Conservation (phyloP, 768 basidiomycete species). For the Lyophyllum atratum region DNA sequence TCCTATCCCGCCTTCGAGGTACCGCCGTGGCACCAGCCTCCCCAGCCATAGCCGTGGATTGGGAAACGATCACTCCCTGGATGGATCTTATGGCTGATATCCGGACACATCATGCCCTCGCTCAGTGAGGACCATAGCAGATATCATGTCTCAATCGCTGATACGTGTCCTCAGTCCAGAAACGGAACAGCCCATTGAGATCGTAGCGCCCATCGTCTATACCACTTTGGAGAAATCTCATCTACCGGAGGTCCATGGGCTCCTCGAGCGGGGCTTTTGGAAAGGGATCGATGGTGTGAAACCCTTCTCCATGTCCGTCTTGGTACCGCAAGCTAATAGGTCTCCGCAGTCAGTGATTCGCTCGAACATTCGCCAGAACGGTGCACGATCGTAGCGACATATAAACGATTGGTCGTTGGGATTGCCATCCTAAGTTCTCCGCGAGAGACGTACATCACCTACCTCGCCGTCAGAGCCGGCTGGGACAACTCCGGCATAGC, state of each 20-base stretch:
- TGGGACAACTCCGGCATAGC: constrained; percentile 84
- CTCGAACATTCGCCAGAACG: constrained; percentile 73
- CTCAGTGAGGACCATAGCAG: constrained; percentile 49
- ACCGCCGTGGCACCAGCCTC: constrained; percentile 29
- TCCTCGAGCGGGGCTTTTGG: constrained; percentile 74
- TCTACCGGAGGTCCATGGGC: constrained; percentile 69
- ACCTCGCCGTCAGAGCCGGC: constrained; percentile 74
- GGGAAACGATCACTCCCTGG: constrained; percentile 75
- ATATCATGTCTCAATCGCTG: constrained; percentile 4
- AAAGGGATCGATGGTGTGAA: constrained; percentile 68
- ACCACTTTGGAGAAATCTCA: constrained; percentile 59
- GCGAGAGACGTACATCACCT: constrained; percentile 83
- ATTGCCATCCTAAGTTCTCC: constrained; percentile 77
- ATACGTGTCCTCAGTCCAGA: constrained; percentile 47
- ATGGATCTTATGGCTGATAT: constrained; percentile 75
- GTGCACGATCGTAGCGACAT: constrained; percentile 75
- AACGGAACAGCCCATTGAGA: constrained; percentile 43
- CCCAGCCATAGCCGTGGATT: constrained; percentile 61
- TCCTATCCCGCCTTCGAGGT: constrained; percentile 65
- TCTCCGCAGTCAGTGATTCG: constrained; percentile 61
- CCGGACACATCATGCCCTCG: constrained; percentile 58
- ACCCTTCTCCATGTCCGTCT: neutral
- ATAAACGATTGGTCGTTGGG: constrained; percentile 72
- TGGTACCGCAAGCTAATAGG: neutral
- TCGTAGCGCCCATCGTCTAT: constrained; percentile 61